Evolutionary conservation across 2,329 filamentous ascomycete genomes (phyloP), one percentile per base, ranked within the genome.

Genomic region (Teratosphaeria epicoccoides): DNA sequence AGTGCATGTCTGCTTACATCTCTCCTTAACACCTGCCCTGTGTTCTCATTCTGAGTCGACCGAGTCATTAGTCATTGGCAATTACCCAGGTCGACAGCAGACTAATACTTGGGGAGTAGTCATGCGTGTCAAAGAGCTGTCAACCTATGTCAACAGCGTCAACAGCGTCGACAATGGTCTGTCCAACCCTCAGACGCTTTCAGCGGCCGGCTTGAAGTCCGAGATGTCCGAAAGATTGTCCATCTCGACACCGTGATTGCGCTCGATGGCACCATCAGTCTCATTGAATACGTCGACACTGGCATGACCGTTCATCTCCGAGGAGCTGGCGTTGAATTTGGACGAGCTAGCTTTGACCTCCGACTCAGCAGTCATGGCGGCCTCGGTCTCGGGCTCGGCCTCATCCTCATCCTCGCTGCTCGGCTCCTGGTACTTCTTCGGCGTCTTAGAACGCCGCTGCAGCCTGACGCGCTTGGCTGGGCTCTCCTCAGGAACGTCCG

Each of bases 401-500:
- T 43, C 46, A 37, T 20, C 45, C 17, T 50, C 49, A n/a, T 46
- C 52, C 11, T 50, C 44, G 22, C 22, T 29, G 6, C 20, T 23
- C 17, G 24, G 45, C 10, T 49, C 49, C 11, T 14, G 11, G 23
- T 54, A 51, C 17, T 24, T 29, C 43, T 46, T 46, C 22, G 24
- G 47, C 33, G 33, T 55, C 40, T 51, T 49, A 6, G 26, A 43
- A 20, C 49, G 28, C 20, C 54, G 33, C 47, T 57, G 52, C 10
- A 52, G 47, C 46, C 49, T 54, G 1, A 25, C 40, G 2, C 52
- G 40, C 47, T 49, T 52, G 10, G 40, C 14, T 6, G 47, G 45
- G 11, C 26, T 37, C 28, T 20, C 37, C 9, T 28, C 24, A 4
- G 11, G 43, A 12, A 45, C 29, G 28, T 25, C 29, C 2, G 17